Evolutionary conservation across 495 filamentous ascomycete genomes (phyloP).

Genomic region (Aspergillus nidulans): DNA sequence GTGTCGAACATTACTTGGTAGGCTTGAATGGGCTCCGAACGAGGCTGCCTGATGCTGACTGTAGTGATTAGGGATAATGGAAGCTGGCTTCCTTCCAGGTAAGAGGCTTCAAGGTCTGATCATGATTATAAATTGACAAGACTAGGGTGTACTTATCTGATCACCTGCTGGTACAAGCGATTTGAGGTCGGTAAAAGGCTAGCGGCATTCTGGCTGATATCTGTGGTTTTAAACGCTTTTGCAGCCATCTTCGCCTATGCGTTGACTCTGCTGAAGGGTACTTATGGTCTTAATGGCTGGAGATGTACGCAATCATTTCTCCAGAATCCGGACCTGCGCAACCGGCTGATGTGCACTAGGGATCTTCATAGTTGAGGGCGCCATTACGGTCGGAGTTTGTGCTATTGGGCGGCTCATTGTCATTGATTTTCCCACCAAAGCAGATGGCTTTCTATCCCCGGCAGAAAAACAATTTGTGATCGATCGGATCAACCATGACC

Average conservation of each 20-base stretch:
- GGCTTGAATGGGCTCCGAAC: not conserved
- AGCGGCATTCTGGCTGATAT: conserved; percentile 14
- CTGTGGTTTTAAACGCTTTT: conserved; percentile 13
- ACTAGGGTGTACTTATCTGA: conserved; percentile 14
- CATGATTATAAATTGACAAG: not conserved
- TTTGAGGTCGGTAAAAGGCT: conserved; percentile 17
- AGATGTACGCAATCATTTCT: conserved; percentile 5
- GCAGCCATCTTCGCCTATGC: conserved; percentile 15
- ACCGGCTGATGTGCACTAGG: not conserved
- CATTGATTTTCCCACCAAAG: conserved; percentile 14
- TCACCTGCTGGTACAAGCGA: conserved; percentile 17
- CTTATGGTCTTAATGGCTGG: conserved; percentile 10
- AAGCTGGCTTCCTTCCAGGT: conserved; percentile 17
- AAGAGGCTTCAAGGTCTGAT: not conserved
- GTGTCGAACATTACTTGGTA: conserved; percentile 9
- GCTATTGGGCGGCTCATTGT: conserved; percentile 12
- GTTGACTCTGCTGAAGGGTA: conserved; percentile 10
- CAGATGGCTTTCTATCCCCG: conserved; percentile 8
- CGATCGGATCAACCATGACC: conserved; percentile 14
- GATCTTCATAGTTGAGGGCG: conserved; percentile 18
- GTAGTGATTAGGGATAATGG: conserved; percentile 5
- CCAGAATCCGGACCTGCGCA: too few species aligned
- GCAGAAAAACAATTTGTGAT: conserved; percentile 16
- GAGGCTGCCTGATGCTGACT: not conserved
- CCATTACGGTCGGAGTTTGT: conserved; percentile 14